phyloP scores from a whole-genome alignment of 768 basidiomycete species.

The Pisolithus sp. region DNA sequence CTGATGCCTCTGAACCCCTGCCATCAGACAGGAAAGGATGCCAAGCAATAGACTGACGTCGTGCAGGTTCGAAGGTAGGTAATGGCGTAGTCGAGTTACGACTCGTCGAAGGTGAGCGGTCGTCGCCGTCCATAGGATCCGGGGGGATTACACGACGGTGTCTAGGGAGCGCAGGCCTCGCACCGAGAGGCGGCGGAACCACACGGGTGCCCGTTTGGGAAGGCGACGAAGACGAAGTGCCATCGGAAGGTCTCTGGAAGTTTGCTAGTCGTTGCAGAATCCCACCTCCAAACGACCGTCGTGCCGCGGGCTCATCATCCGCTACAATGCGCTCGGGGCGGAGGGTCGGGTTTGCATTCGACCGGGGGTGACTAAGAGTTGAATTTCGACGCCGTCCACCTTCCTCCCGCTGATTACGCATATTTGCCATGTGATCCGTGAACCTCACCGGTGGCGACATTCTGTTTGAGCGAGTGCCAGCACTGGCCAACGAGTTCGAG shows the following conservation, averaged over 20 bases:
- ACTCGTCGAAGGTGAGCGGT: not conserved
- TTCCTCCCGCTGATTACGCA: not conserved
- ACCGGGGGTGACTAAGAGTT: not conserved
- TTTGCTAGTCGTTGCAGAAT: not conserved
- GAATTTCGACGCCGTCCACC: not conserved
- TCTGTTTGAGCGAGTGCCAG: not conserved
- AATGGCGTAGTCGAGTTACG: not conserved
- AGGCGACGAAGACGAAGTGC: not conserved
- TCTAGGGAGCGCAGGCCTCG: not conserved
- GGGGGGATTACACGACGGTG: not conserved
- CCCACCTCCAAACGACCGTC: not conserved
- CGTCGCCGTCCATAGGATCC: not conserved
- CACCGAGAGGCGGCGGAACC: not conserved
- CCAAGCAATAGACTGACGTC: slow-evolving; percentile 17
- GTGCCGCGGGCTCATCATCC: not conserved
- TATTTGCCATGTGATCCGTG: not conserved
- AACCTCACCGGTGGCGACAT: not conserved
- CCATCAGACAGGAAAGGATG: slow-evolving; percentile 14
- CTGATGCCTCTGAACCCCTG: slow-evolving; percentile 5
- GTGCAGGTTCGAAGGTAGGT: not conserved
- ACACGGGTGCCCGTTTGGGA: not conserved
- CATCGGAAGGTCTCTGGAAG: not conserved
- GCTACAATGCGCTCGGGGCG: not conserved
- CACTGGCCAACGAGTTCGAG: not conserved
- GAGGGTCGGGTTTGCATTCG: not conserved